Percentiles rank a stretch among this genome's conserved stretches.
phyloP scores from a whole-genome alignment of 1,284 basidiomycete species.

The Marasmius oreades region DNA sequence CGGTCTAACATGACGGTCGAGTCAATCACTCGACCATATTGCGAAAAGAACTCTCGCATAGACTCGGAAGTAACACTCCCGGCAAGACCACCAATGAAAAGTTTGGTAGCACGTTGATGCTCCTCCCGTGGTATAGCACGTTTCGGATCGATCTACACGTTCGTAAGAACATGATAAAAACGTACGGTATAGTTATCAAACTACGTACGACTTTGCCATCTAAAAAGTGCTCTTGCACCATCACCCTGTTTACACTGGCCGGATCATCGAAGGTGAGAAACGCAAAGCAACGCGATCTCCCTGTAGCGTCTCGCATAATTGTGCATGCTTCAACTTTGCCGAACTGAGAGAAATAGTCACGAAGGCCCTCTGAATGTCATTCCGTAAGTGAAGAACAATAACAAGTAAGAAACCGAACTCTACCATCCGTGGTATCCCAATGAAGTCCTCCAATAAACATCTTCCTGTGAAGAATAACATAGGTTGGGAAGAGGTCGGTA shows the following conservation, averaged over 20 bases:
- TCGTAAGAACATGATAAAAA: conserved; percentile 1
- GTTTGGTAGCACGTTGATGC: conserved; percentile 86
- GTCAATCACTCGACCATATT: conserved; percentile 92
- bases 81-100: conserved; percentile 95
- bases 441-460: conserved; percentile 97
- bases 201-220: conserved; percentile 88
- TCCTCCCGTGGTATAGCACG: conserved; percentile 96
- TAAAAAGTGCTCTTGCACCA: conserved; percentile 85
- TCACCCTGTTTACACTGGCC: conserved; percentile 85
- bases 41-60: conserved; percentile 89
- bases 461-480: conserved; percentile 57
- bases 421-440: conserved; percentile 97
- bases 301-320: conserved; percentile 92
- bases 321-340: conserved; percentile 90
- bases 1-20: conserved; percentile 99
- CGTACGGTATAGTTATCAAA: neutral
- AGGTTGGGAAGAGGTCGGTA: conserved; percentile 21
- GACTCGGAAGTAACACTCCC: conserved; percentile 90
- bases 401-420: conserved; percentile 31
- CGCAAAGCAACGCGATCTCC: conserved; percentile 92
- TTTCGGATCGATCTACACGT: conserved; percentile 92
- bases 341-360: conserved; percentile 86
- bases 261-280: conserved; percentile 91
- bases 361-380: conserved; percentile 64
- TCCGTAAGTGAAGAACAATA: conserved; percentile 37